phyloP scores from a whole-genome alignment of 169 alveolate species.

The Eimeria brunetti region DNA sequence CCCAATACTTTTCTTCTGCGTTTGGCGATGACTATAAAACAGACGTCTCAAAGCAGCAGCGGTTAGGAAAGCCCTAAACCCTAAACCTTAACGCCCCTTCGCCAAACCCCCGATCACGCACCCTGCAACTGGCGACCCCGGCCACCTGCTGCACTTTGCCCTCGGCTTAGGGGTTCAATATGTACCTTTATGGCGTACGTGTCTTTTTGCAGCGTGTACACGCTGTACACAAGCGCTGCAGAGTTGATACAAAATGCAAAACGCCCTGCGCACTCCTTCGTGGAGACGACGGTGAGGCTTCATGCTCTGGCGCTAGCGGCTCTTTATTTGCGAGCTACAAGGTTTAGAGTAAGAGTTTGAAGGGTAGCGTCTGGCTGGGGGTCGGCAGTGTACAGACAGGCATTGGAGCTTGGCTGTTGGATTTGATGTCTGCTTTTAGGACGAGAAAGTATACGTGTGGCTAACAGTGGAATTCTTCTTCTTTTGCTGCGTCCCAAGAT shows the following conservation, averaged over 20 bases:
- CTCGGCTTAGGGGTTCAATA: neutral
- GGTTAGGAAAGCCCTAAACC: constrained; percentile 15
- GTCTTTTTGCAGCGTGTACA: neutral
- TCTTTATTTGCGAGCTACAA: neutral
- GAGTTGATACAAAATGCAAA: constrained; percentile 60
- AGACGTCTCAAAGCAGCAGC: constrained; percentile 43
- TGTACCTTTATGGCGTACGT: neutral
- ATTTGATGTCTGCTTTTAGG: constrained; percentile 22
- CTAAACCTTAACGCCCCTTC: neutral
- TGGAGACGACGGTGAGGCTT: constrained; percentile 71
- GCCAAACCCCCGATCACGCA: neutral
- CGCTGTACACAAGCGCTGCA: constrained; percentile 56
- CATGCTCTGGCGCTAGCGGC: neutral
- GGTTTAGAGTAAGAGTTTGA: neutral
- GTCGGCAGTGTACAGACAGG: neutral
- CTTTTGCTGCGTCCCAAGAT: constrained; percentile 75
- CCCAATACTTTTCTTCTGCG: constrained; percentile 72
- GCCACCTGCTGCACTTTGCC: neutral
- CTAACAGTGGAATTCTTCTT: constrained; percentile 73
- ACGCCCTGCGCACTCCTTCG: constrained; percentile 72
- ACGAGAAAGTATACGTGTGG: constrained; percentile 78
- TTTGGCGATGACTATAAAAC: constrained; percentile 47
- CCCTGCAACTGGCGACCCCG: neutral
- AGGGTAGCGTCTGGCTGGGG: neutral
- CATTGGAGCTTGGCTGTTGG: neutral